Evolutionary conservation across 257 asterid genomes (phyloP).

Genomic region (Mentha longifolia): DNA sequence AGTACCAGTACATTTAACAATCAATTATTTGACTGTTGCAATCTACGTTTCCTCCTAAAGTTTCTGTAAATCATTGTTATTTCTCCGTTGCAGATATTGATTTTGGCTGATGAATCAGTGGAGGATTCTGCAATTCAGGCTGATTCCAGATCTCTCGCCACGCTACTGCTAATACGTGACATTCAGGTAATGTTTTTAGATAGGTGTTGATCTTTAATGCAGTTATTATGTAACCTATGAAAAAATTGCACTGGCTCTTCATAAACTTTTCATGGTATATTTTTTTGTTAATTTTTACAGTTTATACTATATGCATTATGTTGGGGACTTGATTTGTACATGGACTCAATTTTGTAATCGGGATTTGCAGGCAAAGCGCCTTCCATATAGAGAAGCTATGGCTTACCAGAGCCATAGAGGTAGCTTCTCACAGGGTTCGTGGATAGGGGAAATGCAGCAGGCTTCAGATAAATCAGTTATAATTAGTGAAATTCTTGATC

Average conservation of each 20-base stretch:
- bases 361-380: constrained; percentile 85
- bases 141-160: constrained; percentile 94
- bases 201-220: neutral
- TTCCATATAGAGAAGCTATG: constrained; percentile 75
- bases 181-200: constrained; percentile 65
- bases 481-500: constrained; percentile 93
- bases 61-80: constrained; percentile 4
- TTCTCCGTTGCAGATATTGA: constrained; percentile 58
- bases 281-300: neutral
- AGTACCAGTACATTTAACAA: constrained; percentile 7
- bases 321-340: neutral
- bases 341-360: constrained; percentile 15
- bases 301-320: neutral
- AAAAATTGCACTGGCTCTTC: constrained; percentile 10
- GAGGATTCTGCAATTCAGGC: constrained; percentile 95
- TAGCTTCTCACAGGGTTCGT: constrained; percentile 85
- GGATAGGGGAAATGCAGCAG: constrained; percentile 98
- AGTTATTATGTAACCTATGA: neutral
- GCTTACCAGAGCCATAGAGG: constrained; percentile 63
- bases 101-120: constrained; percentile 90
- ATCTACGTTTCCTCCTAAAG: constrained; percentile 20
- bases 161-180: constrained; percentile 84
- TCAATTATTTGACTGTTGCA: constrained; percentile 2
- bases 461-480: constrained; percentile 89
- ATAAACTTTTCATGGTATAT: neutral